Evolutionary conservation across 2,329 filamentous ascomycete species (phyloP).

Genomic region (Ophiostoma montium): DNA sequence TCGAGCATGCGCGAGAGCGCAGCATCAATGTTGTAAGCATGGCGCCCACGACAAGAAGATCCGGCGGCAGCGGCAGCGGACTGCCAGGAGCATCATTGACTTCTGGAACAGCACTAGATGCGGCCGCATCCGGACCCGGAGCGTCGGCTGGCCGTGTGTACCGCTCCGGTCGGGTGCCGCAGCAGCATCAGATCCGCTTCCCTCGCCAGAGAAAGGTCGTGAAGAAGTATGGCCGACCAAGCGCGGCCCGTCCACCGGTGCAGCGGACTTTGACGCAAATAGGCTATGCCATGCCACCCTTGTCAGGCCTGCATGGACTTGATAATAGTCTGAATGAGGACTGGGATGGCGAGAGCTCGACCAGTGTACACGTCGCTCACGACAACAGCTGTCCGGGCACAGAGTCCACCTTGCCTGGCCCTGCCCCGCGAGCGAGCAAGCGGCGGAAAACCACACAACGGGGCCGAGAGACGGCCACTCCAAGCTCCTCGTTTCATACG

Average conservation of each 20-base stretch:
- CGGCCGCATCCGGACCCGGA: background rate
- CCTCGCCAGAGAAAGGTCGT: constrained; percentile 14
- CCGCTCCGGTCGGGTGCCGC: constrained; percentile 13
- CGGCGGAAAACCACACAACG: background rate
- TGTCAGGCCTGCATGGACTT: constrained; percentile 5
- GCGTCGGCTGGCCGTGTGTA: constrained; percentile 13
- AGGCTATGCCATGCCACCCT: constrained; percentile 13
- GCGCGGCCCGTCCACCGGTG: constrained; percentile 9
- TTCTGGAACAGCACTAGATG: background rate
- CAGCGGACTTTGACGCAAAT: constrained; percentile 24
- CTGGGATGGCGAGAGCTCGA: constrained; percentile 9
- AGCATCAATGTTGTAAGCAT: constrained; percentile 3
- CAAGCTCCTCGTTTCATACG: constrained; percentile 14
- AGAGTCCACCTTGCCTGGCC: background rate
- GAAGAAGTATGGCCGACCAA: background rate
- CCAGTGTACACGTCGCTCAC: background rate
- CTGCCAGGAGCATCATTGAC: background rate
- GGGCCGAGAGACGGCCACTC: background rate
- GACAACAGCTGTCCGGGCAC: background rate
- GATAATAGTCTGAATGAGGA: background rate
- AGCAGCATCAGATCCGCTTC: constrained; percentile 19
- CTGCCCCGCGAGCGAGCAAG: background rate
- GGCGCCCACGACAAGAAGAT: constrained; percentile 12
- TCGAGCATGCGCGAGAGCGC: background rate
- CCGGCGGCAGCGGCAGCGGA: background rate